These are phyloP conservation scores for Leccinum fibrillosum DNA, from an alignment of 768 basidiomycete species.

Conservation along the genomic window DNA sequence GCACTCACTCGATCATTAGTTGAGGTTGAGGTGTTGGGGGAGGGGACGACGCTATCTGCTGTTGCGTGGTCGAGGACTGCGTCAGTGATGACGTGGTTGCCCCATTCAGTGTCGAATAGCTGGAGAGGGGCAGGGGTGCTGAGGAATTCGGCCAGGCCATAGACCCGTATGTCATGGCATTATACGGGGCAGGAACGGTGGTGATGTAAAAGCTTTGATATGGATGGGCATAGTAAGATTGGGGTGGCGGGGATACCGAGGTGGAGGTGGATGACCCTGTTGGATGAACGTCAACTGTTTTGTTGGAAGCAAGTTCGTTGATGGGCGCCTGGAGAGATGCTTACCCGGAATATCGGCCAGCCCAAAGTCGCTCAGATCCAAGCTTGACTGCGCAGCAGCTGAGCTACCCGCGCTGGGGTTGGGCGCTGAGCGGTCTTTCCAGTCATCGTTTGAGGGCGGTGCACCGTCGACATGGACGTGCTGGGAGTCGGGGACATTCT, in stretches of 20 bases:
- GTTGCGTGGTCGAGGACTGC: constrained; percentile 29
- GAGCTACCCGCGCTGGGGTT: constrained; percentile 24
- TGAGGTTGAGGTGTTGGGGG: constrained; percentile 26
- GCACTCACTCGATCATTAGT: constrained; percentile 69
- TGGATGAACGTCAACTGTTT: constrained; percentile 10
- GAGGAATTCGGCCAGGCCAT: constrained; percentile 43
- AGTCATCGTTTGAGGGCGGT: constrained; percentile 33
- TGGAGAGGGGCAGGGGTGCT: constrained; percentile 57
- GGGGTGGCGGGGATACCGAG: constrained; percentile 38
- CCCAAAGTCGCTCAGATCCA: constrained; percentile 44
- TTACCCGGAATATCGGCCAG: constrained; percentile 44
- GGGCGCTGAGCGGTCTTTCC: constrained; percentile 36
- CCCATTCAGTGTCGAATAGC: constrained; percentile 74
- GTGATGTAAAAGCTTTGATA: constrained; percentile 42
- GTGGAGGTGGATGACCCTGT: constrained; percentile 40
- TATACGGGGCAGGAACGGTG: constrained; percentile 44
- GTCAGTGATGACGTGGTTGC: constrained; percentile 52
- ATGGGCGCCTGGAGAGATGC: constrained; percentile 32
- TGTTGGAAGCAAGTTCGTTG: constrained; percentile 1
- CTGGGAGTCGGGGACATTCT: constrained; percentile 34
- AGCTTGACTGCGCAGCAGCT: constrained; percentile 31
- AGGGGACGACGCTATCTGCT: constrained; percentile 30
- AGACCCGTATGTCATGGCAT: constrained; percentile 52
- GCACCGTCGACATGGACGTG: constrained; percentile 32
- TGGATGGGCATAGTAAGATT: constrained; percentile 40